Evolutionary conservation across 192 early-diverging fungal species (phyloP).

Genomic region (Coemansia sp.): DNA sequence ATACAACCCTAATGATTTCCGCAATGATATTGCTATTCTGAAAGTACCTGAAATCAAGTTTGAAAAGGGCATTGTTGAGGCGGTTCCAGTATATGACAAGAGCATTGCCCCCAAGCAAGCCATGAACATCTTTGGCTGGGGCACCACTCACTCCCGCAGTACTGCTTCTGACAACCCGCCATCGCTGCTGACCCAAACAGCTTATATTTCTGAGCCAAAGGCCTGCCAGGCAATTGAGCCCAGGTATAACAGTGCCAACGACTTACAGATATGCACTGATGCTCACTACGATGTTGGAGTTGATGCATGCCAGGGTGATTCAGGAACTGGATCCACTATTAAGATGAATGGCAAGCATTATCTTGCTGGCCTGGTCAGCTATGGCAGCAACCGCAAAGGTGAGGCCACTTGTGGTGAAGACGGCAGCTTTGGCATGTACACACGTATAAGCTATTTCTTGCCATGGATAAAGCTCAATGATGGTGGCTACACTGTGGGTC

Average conservation of each 20-base stretch:
- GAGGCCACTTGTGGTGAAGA: conserved; percentile 44
- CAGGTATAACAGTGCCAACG: conserved; percentile 28
- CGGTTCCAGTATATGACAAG: conserved; percentile 24
- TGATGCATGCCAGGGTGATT: conserved; percentile 50
- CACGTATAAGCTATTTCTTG: conserved; percentile 26
- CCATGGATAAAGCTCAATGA: conserved; percentile 35
- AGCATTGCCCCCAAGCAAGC: conserved; percentile 18
- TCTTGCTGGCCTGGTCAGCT: conserved; percentile 49
- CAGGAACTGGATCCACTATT: conserved; percentile 40
- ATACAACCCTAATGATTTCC: conserved; percentile 13
- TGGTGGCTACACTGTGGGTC: conserved; percentile 13
- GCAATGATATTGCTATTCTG: conserved; percentile 49
- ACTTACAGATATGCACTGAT: conserved; percentile 35
- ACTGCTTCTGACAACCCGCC: conserved; percentile 13
- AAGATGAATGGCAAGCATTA: conserved; percentile 19
- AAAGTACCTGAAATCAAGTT: conserved; percentile 19
- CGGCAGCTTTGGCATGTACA: conserved; percentile 53
- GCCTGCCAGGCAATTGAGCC: conserved; percentile 43
- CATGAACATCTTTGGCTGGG: conserved; percentile 48
- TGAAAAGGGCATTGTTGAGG: conserved; percentile 14
- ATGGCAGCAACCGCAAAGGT: conserved; percentile 24
- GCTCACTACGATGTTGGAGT: conserved; percentile 47
- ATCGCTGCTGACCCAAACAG: conserved; percentile 26
- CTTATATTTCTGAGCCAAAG: conserved; percentile 33
- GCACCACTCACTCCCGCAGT: conserved; percentile 27